phyloP scores from a whole-genome alignment of 768 basidiomycete genomes.

The Rhizopogon rudus region DNA sequence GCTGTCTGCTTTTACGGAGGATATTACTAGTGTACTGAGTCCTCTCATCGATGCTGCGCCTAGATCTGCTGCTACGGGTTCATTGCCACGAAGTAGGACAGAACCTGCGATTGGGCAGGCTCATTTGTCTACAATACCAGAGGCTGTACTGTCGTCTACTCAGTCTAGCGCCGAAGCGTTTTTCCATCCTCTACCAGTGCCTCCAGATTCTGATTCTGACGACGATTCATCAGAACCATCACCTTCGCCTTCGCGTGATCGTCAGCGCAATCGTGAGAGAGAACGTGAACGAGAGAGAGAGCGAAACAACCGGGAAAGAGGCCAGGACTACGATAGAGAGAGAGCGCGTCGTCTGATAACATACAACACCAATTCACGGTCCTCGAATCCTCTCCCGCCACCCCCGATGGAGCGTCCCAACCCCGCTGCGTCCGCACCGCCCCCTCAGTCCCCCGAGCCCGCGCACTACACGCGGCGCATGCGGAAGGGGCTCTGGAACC shows the following conservation, averaged over 20 bases:
- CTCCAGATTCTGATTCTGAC: slow-evolving; percentile 7
- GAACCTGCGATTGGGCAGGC: slow-evolving; percentile 17
- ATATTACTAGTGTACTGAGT: slow-evolving; percentile 15
- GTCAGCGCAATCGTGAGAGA: slow-evolving; percentile 3
- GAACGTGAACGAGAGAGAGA: slow-evolving; percentile 1
- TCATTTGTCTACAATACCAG: slow-evolving; percentile 23
- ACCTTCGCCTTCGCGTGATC: slow-evolving; percentile 16
- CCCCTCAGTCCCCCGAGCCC: slow-evolving; percentile 25
- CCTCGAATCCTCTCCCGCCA: slow-evolving; percentile 23
- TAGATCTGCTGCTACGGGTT: slow-evolving; percentile 5
- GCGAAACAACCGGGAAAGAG: not conserved
- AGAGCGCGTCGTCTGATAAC: not conserved
- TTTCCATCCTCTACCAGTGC: slow-evolving; percentile 18
- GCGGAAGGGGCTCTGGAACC: slow-evolving; percentile 67
- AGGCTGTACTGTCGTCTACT: slow-evolving; percentile 11
- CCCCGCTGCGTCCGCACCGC: slow-evolving; percentile 22
- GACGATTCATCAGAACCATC: slow-evolving; percentile 7
- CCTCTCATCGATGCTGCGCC: slow-evolving; percentile 14
- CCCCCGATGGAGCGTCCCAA: slow-evolving; percentile 22
- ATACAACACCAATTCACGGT: not conserved
- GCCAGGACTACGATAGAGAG: not conserved
- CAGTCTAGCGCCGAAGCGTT: slow-evolving; percentile 22
- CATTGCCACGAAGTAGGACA: slow-evolving; percentile 24
- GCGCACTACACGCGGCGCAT: slow-evolving; percentile 25
- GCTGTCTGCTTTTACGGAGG: slow-evolving; percentile 22